Evolutionary conservation across 1,284 basidiomycete genomes (phyloP).

Genomic region (Vanrija humicola): DNA sequence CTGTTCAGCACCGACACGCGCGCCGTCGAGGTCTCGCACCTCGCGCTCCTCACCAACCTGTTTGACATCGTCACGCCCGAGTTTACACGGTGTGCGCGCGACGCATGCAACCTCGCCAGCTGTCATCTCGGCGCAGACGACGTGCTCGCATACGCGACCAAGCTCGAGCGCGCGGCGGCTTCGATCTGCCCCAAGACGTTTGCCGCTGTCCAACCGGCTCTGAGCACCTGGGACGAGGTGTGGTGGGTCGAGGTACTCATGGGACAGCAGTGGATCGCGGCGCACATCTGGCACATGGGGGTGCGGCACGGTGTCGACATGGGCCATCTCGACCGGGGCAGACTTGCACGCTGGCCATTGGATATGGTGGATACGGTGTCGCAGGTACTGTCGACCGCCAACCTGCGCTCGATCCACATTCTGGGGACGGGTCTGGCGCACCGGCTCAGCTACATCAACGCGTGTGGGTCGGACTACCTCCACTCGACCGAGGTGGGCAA

Average conservation of each 20-base stretch:
- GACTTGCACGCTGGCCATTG: neutral
- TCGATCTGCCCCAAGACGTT: neutral
- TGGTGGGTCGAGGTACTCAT: conserved; percentile 5
- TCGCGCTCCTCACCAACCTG: neutral
- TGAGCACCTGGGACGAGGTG: neutral
- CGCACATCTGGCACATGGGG: conserved; percentile 6
- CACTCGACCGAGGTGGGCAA: neutral
- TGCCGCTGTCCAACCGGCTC: neutral
- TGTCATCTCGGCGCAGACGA: neutral
- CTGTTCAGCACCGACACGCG: neutral
- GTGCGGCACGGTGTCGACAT: conserved; percentile 2
- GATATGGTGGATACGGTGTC: neutral
- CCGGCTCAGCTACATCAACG: conserved; percentile 1
- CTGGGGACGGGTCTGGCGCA: neutral
- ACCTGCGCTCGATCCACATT: neutral
- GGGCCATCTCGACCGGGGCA: neutral
- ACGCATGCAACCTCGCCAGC: neutral
- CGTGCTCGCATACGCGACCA: neutral
- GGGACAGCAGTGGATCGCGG: neutral
- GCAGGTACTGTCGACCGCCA: neutral
- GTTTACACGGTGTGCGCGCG: conserved; percentile 1
- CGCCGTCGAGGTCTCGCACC: neutral
- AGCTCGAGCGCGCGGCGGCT: neutral
- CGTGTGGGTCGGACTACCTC: neutral
- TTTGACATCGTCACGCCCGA: conserved; percentile 6